phyloP scores from a whole-genome alignment of 352 stramenopile species.

The Phytopythium sindhum region DNA sequence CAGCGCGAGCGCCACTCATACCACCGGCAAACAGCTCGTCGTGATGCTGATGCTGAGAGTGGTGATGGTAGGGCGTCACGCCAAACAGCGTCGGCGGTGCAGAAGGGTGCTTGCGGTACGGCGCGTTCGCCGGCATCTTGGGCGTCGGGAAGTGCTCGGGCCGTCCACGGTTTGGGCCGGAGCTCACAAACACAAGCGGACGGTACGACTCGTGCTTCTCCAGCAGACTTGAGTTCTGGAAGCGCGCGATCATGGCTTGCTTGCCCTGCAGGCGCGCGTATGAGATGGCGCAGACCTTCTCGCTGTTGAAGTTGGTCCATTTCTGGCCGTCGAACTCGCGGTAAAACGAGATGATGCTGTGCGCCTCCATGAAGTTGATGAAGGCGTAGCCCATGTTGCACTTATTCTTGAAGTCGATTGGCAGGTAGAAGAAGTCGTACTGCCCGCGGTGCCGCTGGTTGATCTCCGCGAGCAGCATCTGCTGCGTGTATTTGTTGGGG shows the following conservation, averaged over 20 bases:
- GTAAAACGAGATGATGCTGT: conserved; percentile 75
- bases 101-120: conserved; percentile 35
- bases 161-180: conserved; percentile 58
- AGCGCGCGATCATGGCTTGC: conserved; percentile 96
- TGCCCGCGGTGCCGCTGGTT: conserved; percentile 90
- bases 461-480: conserved; percentile 98
- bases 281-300: conserved; percentile 98
- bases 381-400: conserved; percentile 99
- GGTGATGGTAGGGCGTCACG: not conserved
- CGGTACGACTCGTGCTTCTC: conserved; percentile 93
- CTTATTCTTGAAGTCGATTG: conserved; percentile 99
- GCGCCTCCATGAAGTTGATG: conserved; percentile 97
- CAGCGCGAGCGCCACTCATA: not conserved
- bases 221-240: conserved; percentile 97
- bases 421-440: conserved; percentile 99
- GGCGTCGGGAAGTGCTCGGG: conserved; percentile 64
- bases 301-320: conserved; percentile 99
- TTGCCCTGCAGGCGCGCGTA: conserved; percentile 98
- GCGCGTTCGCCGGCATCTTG: conserved; percentile 33
- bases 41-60: conserved; percentile 1
- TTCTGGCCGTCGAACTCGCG: conserved; percentile 82
- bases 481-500: conserved; percentile 99
- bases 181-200: conserved; percentile 89
- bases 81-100: not conserved
- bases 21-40: not conserved